A percentile compares a stretch with the other conserved stretches of the same genome.
Conservation (phyloP, 441 rosid genomes). For the Erodium moschatum region DNA sequence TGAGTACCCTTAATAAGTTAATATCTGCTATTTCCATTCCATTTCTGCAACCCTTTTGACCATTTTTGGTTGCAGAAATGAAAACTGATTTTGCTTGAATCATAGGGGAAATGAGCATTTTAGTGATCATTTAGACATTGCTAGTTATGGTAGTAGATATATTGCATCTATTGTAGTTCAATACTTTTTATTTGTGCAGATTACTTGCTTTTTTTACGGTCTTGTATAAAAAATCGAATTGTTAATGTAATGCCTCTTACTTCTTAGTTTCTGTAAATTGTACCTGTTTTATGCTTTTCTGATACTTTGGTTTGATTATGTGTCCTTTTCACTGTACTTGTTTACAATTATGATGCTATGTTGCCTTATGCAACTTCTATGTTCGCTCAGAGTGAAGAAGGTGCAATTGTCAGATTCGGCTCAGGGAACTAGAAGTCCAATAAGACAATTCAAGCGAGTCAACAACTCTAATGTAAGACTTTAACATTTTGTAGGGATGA, state of each 20-base stretch:
- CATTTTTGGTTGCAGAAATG: no score
- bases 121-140: background rate
- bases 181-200: background rate
- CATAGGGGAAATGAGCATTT: background rate
- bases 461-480: constrained; percentile 46
- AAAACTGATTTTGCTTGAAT: background rate
- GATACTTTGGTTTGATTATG: no score
- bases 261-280: background rate
- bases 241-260: background rate
- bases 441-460: constrained; percentile 48
- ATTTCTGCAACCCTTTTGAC: background rate
- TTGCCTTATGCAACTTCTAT: constrained; percentile 11
- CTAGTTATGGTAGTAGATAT: background rate
- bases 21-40: background rate
- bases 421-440: constrained; percentile 64
- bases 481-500: constrained; percentile 6
- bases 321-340: background rate
- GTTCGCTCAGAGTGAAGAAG: constrained; percentile 64
- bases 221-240: background rate
- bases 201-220: no score
- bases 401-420: constrained; percentile 81
- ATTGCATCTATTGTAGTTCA: background rate
- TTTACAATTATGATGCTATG: constrained; percentile 7
- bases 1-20: constrained; percentile 30
- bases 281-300: background rate